A percentile compares a stretch with the other conserved stretches of the same genome.
phyloP scores from a whole-genome alignment of 2,329 filamentous ascomycete species.

The Beauveria caledonica region DNA sequence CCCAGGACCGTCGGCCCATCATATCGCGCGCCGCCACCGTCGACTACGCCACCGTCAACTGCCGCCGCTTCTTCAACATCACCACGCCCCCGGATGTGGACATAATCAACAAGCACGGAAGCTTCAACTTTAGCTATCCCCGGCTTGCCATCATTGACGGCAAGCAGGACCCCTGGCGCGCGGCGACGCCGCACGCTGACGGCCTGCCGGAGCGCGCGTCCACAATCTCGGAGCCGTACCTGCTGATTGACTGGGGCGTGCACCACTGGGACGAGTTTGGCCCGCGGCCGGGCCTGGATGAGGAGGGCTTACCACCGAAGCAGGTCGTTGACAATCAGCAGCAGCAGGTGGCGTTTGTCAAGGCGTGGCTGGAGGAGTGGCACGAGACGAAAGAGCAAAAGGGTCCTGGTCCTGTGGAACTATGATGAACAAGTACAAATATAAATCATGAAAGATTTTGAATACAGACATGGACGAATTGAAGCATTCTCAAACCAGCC shows the following conservation, averaged over 20 bases:
- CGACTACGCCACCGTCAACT: conserved; percentile 53
- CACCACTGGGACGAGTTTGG: conserved; percentile 78
- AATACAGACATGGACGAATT: background rate
- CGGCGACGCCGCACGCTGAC: conserved; percentile 63
- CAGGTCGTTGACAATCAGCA: conserved; percentile 51
- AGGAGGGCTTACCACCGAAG: conserved; percentile 53
- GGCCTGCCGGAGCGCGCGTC: conserved; percentile 47
- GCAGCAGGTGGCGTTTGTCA: conserved; percentile 52
- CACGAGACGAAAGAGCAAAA: conserved; percentile 13
- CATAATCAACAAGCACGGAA: conserved; percentile 69
- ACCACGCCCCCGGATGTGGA: conserved; percentile 52
- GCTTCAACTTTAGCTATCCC: conserved; percentile 62
- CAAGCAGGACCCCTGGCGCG: conserved; percentile 71
- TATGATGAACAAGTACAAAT: background rate
- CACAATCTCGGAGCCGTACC: conserved; percentile 58
- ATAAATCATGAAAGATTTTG: background rate
- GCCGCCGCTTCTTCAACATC: conserved; percentile 62
- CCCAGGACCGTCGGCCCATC: conserved; percentile 54
- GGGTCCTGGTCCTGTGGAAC: background rate
- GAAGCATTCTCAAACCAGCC: too few species aligned
- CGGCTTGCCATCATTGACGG: conserved; percentile 72
- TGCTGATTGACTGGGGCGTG: conserved; percentile 65
- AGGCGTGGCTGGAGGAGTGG: conserved; percentile 60
- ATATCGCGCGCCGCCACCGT: conserved; percentile 63
- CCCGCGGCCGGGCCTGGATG: conserved; percentile 43